Percentiles rank a stretch among this genome's conserved stretches.
Conservation (phyloP, 2,329 filamentous ascomycete genomes). For the Aspergillus sp. region DNA sequence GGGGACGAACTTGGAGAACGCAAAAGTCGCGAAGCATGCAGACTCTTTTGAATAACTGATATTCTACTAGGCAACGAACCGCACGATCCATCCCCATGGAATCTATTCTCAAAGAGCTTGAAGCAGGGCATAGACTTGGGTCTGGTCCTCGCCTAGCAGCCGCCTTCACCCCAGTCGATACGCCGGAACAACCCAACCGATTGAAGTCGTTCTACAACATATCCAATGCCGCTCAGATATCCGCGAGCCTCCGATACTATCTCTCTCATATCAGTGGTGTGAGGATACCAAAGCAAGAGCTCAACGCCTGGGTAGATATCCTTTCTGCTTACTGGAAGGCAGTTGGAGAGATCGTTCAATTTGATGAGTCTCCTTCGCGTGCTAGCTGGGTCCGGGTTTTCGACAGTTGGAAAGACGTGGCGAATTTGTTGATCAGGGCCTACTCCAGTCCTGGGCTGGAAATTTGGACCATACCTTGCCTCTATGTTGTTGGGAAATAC, state of each 20-base stretch:
- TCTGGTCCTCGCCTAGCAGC: conserved; percentile 73
- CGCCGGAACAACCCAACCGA: conserved; percentile 61
- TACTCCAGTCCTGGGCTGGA: conserved; percentile 76
- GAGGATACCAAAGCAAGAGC: conserved; percentile 65
- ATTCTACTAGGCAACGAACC: background rate
- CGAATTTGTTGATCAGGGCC: conserved; percentile 73
- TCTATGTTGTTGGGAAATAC: conserved; percentile 86
- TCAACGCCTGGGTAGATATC: conserved; percentile 81
- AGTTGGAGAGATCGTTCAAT: conserved; percentile 68
- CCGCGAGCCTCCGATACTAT: conserved; percentile 67
- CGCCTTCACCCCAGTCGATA: conserved; percentile 70
- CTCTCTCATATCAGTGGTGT: conserved; percentile 63
- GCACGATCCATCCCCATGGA: conserved; percentile 58
- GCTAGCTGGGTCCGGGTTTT: conserved; percentile 82
- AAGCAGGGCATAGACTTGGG: conserved; percentile 61
- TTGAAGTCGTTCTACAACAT: conserved; percentile 70
- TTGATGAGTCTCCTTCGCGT: conserved; percentile 53
- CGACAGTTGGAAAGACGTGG: conserved; percentile 82
- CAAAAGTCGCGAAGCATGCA: background rate
- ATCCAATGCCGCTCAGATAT: conserved; percentile 65
- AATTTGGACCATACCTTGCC: conserved; percentile 87
- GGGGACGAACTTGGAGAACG: background rate
- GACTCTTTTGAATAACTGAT: background rate
- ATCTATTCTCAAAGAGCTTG: conserved; percentile 70
- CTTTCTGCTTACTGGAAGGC: conserved; percentile 84